phyloP scores from a whole-genome alignment of 2,329 filamentous ascomycete species.

The Pseudogymnoascus sp. region DNA sequence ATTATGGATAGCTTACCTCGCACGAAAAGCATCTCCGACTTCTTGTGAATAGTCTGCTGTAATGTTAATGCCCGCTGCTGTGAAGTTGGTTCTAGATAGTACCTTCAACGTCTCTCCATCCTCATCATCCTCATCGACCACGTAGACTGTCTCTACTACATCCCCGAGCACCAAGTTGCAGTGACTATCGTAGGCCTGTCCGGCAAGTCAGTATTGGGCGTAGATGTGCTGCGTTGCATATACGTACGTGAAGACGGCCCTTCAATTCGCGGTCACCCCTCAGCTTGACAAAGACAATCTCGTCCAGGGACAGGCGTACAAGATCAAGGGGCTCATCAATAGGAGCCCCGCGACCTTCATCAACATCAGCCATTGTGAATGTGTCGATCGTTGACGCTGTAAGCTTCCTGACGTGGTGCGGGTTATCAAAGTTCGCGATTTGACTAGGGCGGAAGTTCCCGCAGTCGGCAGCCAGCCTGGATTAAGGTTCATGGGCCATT shows the following conservation, averaged over 20 bases:
- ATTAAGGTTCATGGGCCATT: not conserved
- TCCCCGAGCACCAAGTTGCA: constrained; percentile 96
- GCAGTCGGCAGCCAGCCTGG: not conserved
- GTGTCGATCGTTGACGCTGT: constrained; percentile 1
- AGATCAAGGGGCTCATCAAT: constrained; percentile 92
- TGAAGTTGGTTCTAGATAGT: constrained; percentile 13
- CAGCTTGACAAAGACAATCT: constrained; percentile 95
- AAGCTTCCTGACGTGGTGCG: constrained; percentile 2
- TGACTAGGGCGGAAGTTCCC: constrained; percentile 1
- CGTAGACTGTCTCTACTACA: constrained; percentile 94
- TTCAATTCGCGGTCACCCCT: constrained; percentile 92
- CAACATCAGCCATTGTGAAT: constrained; percentile 68
- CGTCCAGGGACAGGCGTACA: constrained; percentile 87
- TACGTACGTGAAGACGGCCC: constrained; percentile 81
- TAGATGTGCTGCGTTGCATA: constrained; percentile 14
- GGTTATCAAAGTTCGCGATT: constrained; percentile 7
- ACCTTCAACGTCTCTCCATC: constrained; percentile 73
- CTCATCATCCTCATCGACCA: constrained; percentile 80
- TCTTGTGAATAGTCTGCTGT: constrained; percentile 82
- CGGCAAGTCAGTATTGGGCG: constrained; percentile 11
- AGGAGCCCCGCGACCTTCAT: constrained; percentile 59
- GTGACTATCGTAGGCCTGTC: constrained; percentile 92
- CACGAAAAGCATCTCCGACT: constrained; percentile 98
- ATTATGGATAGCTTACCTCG: constrained; percentile 56
- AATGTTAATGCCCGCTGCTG: not conserved